A percentile compares a stretch with the other conserved stretches of the same genome.
Conservation (phyloP, 2,329 filamentous ascomycete species). For the Claviceps sp. region DNA sequence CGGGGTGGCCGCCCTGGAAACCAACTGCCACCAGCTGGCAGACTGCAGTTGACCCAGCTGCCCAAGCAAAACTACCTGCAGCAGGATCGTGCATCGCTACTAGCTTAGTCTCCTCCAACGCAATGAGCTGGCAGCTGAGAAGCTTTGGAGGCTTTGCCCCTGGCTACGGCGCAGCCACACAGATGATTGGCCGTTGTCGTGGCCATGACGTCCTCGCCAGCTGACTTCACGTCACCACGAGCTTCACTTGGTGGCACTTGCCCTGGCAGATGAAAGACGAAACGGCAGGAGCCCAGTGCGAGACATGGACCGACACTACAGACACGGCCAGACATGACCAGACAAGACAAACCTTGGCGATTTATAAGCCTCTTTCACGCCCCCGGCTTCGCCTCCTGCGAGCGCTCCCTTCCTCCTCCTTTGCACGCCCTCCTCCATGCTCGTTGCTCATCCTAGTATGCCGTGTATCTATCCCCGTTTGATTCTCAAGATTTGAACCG, state of each 20-base stretch:
- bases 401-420: constrained; percentile 3
- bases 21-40: too few species aligned
- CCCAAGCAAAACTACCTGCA: too few species aligned
- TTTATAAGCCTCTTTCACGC: constrained; percentile 3
- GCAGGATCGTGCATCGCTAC: too few species aligned
- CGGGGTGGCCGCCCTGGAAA: too few species aligned
- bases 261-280: too few species aligned
- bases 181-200: constrained; percentile 3
- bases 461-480: constrained; percentile 3
- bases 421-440: neutral
- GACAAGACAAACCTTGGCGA: neutral
- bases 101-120: too few species aligned
- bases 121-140: too few species aligned
- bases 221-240: constrained; percentile 10
- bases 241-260: constrained; percentile 5
- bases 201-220: constrained; percentile 21
- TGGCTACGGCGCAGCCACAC: neutral
- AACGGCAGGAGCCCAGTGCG: neutral
- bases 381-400: neutral
- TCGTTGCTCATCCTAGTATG: neutral
- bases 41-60: too few species aligned
- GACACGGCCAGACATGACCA: neutral
- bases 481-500: neutral
- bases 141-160: neutral
- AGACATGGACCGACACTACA: neutral